Base-by-base conservation (phyloP, 106 monocot genomes). In the Platanthera guangdongensis region DNA sequence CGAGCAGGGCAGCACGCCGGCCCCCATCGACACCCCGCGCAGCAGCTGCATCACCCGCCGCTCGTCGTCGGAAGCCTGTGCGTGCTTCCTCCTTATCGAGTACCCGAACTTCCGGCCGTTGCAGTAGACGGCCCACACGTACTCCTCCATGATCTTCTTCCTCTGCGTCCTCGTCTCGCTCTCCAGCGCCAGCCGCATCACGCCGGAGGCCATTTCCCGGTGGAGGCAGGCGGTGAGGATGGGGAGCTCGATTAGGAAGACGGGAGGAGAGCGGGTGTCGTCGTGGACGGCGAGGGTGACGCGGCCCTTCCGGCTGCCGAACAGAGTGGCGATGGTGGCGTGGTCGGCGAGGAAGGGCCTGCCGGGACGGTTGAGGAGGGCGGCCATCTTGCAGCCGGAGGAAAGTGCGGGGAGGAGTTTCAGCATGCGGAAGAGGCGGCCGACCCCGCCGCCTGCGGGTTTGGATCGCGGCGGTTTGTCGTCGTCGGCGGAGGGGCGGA, bases 191-290 rank as follows among this genome's bases (percentile, higher is more conserved):
- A 92, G 76, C 78, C 81, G 84, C 32, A 92, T 83, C 3, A 81
- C 59, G 2, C 92, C 92, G 0, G 88, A 82, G 4, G 80, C 74
- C 86, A 92, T 92, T 51, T 92, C 92, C 71, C 84, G 86, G 77
- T 92, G 84, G 1, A 92, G 82, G 13, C 71, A 57, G 80, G 63
- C 65, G 9, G 92, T 88, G 16, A 74, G 86, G 51, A 92, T 85
- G n/a, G 92, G 88, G 15, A 92, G 84, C 80, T 92, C 92, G n/a
- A 88, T 92, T 57, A 92, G 82, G 76, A 92, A 92, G 50, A 82
- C 21, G 50, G 92, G 92, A 0, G 92, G 71, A 3, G 88, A 76
- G 45, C 86, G 73, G 15, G 86, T 78, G 86, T 88, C 86, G 18
- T 88, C 86, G 47, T 92, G 92, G 53, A 92, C 86, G 19, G 88